Conservation (phyloP, 352 stramenopile genomes). For the Pythium plurisporium region DNA sequence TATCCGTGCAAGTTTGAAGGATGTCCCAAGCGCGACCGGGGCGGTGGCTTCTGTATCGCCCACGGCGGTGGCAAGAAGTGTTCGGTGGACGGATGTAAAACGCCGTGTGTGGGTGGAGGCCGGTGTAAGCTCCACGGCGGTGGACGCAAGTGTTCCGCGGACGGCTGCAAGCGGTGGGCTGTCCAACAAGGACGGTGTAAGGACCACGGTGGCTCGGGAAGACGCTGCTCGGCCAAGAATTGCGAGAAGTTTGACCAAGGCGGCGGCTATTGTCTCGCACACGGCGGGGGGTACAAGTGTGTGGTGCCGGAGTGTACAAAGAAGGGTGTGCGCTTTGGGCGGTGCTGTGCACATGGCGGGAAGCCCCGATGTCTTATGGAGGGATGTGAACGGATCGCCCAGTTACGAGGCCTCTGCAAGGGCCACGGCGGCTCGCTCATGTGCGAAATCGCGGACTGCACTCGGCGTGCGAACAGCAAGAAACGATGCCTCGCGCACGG, state of each 20-base stretch:
- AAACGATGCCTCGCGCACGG: conserved; percentile 81
- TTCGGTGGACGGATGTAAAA: conserved; percentile 61
- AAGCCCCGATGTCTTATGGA: conserved; percentile 63
- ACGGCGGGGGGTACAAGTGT: conserved; percentile 71
- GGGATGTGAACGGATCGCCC: conserved; percentile 61
- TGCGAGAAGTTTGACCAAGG: conserved; percentile 82
- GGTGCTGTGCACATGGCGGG: conserved; percentile 72
- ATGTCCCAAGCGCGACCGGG: conserved; percentile 83
- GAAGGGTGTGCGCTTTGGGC: conserved; percentile 77
- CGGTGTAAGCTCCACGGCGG: conserved; percentile 68
- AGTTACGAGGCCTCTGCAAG: conserved; percentile 72
- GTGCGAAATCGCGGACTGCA: conserved; percentile 57
- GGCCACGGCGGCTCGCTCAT: conserved; percentile 67
- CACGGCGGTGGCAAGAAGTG: conserved; percentile 84
- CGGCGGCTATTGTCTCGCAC: conserved; percentile 65
- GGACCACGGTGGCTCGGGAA: conserved; percentile 63
- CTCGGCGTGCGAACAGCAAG: conserved; percentile 67
- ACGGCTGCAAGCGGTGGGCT: conserved; percentile 57
- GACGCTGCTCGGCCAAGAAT: conserved; percentile 54
- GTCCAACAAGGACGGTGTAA: conserved; percentile 70
- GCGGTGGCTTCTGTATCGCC: conserved; percentile 66
- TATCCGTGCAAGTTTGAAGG: conserved; percentile 75
- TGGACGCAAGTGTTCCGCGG: conserved; percentile 45
- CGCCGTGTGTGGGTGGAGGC: conserved; percentile 64
- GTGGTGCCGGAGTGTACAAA: conserved; percentile 65